Base-by-base conservation (phyloP, 176 grass and related monocot species). In the Triticum aestivum region DNA sequence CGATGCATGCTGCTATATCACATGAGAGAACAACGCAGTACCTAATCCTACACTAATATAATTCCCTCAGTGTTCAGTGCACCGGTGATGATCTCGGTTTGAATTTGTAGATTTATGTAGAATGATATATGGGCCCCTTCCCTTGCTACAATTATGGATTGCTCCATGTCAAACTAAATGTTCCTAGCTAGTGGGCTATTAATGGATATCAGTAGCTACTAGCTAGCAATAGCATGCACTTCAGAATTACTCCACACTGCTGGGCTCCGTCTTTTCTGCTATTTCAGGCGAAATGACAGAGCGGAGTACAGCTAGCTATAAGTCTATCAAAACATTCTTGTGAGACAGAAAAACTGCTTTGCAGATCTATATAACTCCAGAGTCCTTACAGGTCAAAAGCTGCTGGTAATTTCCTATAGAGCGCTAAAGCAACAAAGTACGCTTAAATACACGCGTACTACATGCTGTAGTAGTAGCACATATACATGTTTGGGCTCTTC, bases 181-280 rank as follows among this genome's bases (percentile, higher is more conserved):
- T 62, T 82, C 39, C 78, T 35, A 87, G 27, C 62, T 29, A 27
- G 66, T 41, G 49, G 66, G 70, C 23, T 81, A 75, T 66, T 64
- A 82, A 52, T 82, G 73, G 41, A 79, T 56, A 78, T 52, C 84
- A 69, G 33, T n/a, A 77, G 72, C 61, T 79, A 59, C 75, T 75
- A 85, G 72, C 73, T 79, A 58, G 32, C 75, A 64, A 85, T 45
- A 45, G 73, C 73, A 69, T 61, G 45, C 64, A 86, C 75, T 79
- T 21, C n/a, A 69, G 75, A 79, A 61, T 69, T 81, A 82, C 56
- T 68, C 83, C 73, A 85, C 45, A 52, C 44, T 39, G 33, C 47
- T 58, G 27, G 74, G 26, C 37, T 34, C 24, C 26, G 26, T 59
- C 29, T 65, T 44, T 12, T 21, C 58, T 38, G 69, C 47, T 20